Base-by-base conservation (phyloP, 2,329 filamentous ascomycete species). In the Epichloe scottii region DNA sequence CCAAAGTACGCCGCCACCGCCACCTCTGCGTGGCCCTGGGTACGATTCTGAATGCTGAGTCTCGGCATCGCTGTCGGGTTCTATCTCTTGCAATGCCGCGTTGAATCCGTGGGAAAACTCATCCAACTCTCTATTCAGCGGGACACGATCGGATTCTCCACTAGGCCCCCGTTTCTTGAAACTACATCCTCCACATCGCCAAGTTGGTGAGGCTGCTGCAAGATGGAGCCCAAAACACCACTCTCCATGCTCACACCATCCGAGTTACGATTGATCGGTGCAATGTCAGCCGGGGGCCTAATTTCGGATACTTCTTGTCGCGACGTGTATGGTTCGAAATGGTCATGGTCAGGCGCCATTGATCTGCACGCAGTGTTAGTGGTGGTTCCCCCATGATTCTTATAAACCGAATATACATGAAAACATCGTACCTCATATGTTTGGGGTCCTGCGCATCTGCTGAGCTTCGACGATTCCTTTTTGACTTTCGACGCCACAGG, bases 1-100 rank as follows among this genome's bases (percentile, higher is more conserved):
- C 75, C 75, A 78, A 38, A 78, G 62, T 5, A 74, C 73, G 41
- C 72, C 62, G 23, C 68, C 62, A 2, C 64, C 65, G 26, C 66
- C 62, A 2, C 64, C 30, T 54, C 61, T 54, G 21, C 56, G 59
- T 26, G 58, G 59, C 19, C 52, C 51, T 1, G 58, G 55, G 55
- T 57, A 57, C 46, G 57, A 34, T 35, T 55, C 55, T 38, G 58
- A 57, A 11, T 51, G 49, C 45, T 55, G 44, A 50, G 59, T 52
- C 26, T 50, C 45, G 43, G 55, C 38, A 38, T 50, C 49, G 42
- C 62, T 55, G 57, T 51, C 55, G 17, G 68, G 58, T 60, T 71
- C 63, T 51, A 65, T 57, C 43, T 58, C 55, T 65, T 70, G 54
- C 34, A 77, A 62, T 2, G 66, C 70, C 1, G 71, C 65, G 52